A percentile compares a stretch with the other conserved stretches of the same genome.
phyloP scores from a whole-genome alignment of 1,284 basidiomycete species.

The Xanthoconium separans region DNA sequence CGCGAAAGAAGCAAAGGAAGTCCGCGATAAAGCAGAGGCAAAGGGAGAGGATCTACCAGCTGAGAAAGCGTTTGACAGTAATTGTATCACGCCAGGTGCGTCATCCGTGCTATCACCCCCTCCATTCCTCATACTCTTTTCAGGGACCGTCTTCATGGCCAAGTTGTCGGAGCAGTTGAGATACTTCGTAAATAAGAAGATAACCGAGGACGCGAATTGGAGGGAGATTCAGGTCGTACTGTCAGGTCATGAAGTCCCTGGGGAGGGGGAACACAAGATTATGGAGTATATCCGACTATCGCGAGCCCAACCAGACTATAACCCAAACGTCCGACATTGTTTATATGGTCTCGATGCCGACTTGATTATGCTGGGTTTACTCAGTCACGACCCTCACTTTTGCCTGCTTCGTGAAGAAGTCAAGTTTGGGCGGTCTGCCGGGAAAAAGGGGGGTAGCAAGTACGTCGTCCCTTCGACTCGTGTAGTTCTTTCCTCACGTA shows the following conservation, averaged over 20 bases:
- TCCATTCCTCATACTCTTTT: not conserved
- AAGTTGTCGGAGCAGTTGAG: conserved; percentile 87
- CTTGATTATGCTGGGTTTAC: conserved; percentile 95
- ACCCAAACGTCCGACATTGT: conserved; percentile 94
- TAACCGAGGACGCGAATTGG: conserved; percentile 95
- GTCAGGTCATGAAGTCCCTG: conserved; percentile 98
- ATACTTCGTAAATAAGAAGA: conserved; percentile 98
- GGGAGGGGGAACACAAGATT: conserved; percentile 99
- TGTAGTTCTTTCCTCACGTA: conserved; percentile 9
- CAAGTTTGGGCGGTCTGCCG: conserved; percentile 86
- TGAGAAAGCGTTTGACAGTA: conserved; percentile 96
- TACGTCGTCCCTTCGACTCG: conserved; percentile 36
- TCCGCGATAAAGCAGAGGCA: conserved; percentile 80
- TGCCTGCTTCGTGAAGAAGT: conserved; percentile 97
- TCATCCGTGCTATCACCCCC: conserved; percentile 4
- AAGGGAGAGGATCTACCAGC: conserved; percentile 92
- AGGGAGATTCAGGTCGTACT: conserved; percentile 89
- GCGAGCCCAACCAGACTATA: conserved; percentile 93
- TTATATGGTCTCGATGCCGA: conserved; percentile 98
- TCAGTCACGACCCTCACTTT: conserved; percentile 99
- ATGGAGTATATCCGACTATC: conserved; percentile 98
- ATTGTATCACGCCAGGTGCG: conserved; percentile 97
- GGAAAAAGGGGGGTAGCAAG: conserved; percentile 69
- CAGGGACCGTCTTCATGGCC: conserved; percentile 95
- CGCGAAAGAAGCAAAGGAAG: conserved; percentile 89